Evolutionary conservation across 129 eudicot genomes (phyloP), one percentile per base, ranked within the genome.

Genomic region (Tanacetum coccineum): DNA sequence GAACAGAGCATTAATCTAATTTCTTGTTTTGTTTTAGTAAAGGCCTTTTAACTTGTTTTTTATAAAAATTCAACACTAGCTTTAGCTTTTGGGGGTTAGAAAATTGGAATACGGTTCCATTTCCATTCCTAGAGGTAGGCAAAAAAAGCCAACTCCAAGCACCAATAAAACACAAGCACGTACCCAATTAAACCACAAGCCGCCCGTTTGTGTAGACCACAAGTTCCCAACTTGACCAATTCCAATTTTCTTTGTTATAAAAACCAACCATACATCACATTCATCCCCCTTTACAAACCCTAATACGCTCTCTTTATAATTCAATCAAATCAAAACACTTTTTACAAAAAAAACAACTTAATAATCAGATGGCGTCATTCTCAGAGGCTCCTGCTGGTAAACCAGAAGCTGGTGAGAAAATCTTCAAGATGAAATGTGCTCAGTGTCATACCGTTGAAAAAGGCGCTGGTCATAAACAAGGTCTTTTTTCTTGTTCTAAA

Each of bases 401-500:
- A 60, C 15, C 76, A 18, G 68, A 81, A 45, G 70, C 70, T 32
- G 97, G 97, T 5, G 96, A 83, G 73, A 91, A 87, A 83, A 91
- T 91, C 86, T 91, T 91, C 87, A 91, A 83, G 82, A 90, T 87
- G 13, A 90, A 90, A 76, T 90, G 97, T 70, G 96, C 96, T 76
- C 96, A 89, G 76, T 89, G 96, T 46, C 97, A 91, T 75, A 87
- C 97, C 84, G 96, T 83, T 28, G 96, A 87, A 6, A 78, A 85
- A 73, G 96, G 97, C 75, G 90, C 92, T 63, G 97, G 97, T 55
- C 97, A 91, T 81, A 91, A 87, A 54, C 97, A 87, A 85, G 97
- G 97, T 76, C 3, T 10, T 26, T 14, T 74, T 1, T 25, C 47
- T 4, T 20, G 67, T 13, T 17, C 18, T 49, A 14, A 14, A 1